These are phyloP conservation scores for Pichia gijzeniarum DNA, from an alignment of 805 yeast genomes.

Conservation along the genomic window DNA sequence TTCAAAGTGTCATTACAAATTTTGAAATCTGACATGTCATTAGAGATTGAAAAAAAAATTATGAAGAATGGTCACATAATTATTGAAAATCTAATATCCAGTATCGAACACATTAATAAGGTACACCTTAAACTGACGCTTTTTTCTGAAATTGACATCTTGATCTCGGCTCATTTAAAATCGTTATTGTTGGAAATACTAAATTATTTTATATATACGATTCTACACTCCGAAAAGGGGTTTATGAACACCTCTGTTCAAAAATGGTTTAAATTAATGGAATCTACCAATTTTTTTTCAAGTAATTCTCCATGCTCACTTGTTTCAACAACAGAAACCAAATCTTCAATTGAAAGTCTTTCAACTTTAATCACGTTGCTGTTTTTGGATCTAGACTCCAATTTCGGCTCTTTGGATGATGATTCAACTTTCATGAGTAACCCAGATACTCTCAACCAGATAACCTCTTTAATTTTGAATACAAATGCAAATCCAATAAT, in stretches of 20 bases:
- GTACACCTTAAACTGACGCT: slow-evolving; percentile 11
- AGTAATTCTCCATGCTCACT: slow-evolving; percentile 1
- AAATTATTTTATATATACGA: slow-evolving; percentile 22
- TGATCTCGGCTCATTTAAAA: slow-evolving; percentile 16
- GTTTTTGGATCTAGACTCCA: slow-evolving; percentile 50
- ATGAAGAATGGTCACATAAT: slow-evolving; percentile 21
- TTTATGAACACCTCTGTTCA: slow-evolving; percentile 29
- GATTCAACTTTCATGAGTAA: slow-evolving; percentile 37
- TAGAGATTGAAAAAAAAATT: slow-evolving; percentile 27
- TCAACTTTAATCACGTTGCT: slow-evolving; percentile 44
- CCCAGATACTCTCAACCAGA: slow-evolving; percentile 29
- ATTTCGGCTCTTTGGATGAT: slow-evolving; percentile 36
- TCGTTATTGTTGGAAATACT: slow-evolving; percentile 20
- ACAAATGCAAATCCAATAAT: slow-evolving; percentile 41
- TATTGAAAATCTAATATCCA: slow-evolving; percentile 27
- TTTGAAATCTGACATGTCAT: not conserved
- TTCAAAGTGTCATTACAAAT: slow-evolving; percentile 2
- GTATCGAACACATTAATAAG: slow-evolving; percentile 11
- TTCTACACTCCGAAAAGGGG: slow-evolving; percentile 21
- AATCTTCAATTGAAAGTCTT: slow-evolving; percentile 37
- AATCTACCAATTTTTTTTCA: slow-evolving; percentile 21
- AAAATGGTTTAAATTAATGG: slow-evolving; percentile 53
- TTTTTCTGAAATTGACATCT: slow-evolving; percentile 11
- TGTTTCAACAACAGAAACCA: not conserved
- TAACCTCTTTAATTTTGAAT: slow-evolving; percentile 21